A percentile compares a stretch with the other conserved stretches of the same genome.
phyloP scores from a whole-genome alignment of 371 early-diverging fungal genomes.

The Rhizomucor pusillus region DNA sequence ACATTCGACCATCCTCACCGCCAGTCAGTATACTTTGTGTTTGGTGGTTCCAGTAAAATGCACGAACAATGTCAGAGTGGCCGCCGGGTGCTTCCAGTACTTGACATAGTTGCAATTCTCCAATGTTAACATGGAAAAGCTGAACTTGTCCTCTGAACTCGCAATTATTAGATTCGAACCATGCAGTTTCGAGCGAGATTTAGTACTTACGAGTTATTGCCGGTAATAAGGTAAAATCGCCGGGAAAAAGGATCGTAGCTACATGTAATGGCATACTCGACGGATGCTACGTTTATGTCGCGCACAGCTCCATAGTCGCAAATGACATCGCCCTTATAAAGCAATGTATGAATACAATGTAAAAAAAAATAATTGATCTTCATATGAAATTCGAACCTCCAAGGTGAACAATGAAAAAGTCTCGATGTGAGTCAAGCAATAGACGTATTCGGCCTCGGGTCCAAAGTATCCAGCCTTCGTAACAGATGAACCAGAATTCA shows the following conservation, averaged over 20 bases:
- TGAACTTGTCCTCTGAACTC: conserved; percentile 62
- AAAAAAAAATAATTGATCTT: no score
- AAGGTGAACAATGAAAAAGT: conserved; percentile 71
- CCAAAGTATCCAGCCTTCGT: conserved; percentile 89
- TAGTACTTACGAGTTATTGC: conserved; percentile 66
- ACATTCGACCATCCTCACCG: conserved; percentile 73
- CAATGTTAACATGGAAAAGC: conserved; percentile 70
- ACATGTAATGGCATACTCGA: conserved; percentile 88
- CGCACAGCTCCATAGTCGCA: conserved; percentile 82
- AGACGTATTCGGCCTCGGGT: conserved; percentile 81
- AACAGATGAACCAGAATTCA: conserved; percentile 81
- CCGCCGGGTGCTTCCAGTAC: conserved; percentile 47
- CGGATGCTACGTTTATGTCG: conserved; percentile 36
- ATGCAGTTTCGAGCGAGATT: neutral
- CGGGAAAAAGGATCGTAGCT: conserved; percentile 65
- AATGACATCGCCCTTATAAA: conserved; percentile 57
- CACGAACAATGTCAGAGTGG: conserved; percentile 73
- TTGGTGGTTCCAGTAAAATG: conserved; percentile 62
- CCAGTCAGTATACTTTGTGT: conserved; percentile 64
- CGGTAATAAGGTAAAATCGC: conserved; percentile 79
- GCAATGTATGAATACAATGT: neutral
- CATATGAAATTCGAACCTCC: conserved; percentile 17
- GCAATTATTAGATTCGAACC: no score
- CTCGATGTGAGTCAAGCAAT: conserved; percentile 83
- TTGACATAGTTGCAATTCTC: conserved; percentile 66